These are phyloP conservation scores for Cyclanthera cordifolia DNA, from an alignment of 306 rosid genomes.

Conservation along the genomic window DNA sequence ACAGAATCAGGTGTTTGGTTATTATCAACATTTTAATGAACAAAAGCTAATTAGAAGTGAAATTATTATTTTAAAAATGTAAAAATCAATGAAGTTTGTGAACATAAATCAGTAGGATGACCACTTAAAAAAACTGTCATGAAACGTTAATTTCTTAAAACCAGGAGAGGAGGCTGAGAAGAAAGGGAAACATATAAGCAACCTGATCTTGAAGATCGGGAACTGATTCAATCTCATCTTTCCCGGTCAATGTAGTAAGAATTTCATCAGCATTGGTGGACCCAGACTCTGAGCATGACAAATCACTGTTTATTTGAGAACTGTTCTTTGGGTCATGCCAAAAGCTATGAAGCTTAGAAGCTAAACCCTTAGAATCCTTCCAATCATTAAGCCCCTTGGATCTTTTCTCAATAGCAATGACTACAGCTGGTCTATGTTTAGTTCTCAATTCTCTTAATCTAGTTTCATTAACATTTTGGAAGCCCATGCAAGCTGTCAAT, in stretches of 20 bases:
- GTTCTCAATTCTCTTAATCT: conserved; percentile 73
- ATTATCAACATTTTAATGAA: neutral
- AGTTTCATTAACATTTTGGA: conserved; percentile 70
- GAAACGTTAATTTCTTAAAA: neutral
- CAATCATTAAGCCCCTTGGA: conserved; percentile 68
- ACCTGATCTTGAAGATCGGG: conserved; percentile 80
- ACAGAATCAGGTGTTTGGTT: neutral
- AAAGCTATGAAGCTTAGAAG: conserved; percentile 76
- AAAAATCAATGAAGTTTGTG: neutral
- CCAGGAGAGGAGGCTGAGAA: neutral
- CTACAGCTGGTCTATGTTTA: conserved; percentile 80
- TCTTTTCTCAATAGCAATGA: conserved; percentile 74
- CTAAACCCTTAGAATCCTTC: conserved; percentile 82
- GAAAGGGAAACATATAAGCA: conserved; percentile 11
- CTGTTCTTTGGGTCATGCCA: conserved; percentile 55
- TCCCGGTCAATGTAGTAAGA: conserved; percentile 65
- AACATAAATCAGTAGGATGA: neutral
- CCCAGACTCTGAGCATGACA: conserved; percentile 71
- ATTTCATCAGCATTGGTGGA: conserved; percentile 79
- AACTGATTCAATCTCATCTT: conserved; percentile 61
- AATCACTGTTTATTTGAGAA: conserved; percentile 35
- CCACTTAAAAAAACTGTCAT: neutral
- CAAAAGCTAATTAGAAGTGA: neutral
- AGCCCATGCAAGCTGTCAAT: conserved; percentile 97
- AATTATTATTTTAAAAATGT: neutral